These are phyloP conservation scores for Pueraria montana DNA, from an alignment of 306 rosid species.

Conservation along the genomic window DNA sequence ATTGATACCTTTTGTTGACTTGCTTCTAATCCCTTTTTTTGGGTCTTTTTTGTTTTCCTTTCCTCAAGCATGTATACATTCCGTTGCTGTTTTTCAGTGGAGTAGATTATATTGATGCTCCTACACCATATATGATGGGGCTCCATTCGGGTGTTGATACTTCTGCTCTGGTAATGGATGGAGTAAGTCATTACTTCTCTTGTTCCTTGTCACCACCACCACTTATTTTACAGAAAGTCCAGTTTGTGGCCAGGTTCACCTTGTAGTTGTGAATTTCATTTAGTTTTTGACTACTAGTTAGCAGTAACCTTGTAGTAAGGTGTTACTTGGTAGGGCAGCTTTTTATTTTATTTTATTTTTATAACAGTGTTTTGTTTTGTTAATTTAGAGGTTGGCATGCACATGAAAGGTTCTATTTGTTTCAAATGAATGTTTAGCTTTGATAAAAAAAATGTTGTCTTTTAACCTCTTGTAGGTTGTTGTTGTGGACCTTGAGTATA, in stretches of 20 bases:
- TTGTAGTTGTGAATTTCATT: constrained; percentile 35
- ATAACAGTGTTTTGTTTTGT: constrained; percentile 20
- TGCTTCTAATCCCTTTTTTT: constrained; percentile 60
- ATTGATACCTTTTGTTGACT: constrained; percentile 48
- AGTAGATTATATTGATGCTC: constrained; percentile 99
- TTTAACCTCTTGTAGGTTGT: constrained; percentile 77
- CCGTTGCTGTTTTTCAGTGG: constrained; percentile 99
- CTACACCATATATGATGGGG: constrained; percentile 99
- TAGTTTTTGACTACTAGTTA: constrained; percentile 26
- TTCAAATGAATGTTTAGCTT: constrained; percentile 27
- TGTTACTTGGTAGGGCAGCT: constrained; percentile 19
- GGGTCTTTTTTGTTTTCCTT: constrained; percentile 50
- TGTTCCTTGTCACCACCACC: constrained; percentile 15
- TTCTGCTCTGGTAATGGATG: constrained; percentile 82
- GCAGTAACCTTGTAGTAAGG: constrained; percentile 19
- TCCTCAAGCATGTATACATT: constrained; percentile 97
- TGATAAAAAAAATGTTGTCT: constrained; percentile 32
- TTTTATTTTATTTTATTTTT: not conserved
- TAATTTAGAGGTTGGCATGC: constrained; percentile 31
- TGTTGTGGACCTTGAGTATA: constrained; percentile 94
- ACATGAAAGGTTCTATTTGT: constrained; percentile 39
- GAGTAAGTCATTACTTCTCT: constrained; percentile 72
- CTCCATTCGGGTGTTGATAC: constrained; percentile 97
- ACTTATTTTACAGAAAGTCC: constrained; percentile 22
- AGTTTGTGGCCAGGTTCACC: constrained; percentile 28